A percentile compares a stretch with the other conserved stretches of the same genome.
Conservation (phyloP, 768 basidiomycete species). For the Phanerochaete sordida region DNA sequence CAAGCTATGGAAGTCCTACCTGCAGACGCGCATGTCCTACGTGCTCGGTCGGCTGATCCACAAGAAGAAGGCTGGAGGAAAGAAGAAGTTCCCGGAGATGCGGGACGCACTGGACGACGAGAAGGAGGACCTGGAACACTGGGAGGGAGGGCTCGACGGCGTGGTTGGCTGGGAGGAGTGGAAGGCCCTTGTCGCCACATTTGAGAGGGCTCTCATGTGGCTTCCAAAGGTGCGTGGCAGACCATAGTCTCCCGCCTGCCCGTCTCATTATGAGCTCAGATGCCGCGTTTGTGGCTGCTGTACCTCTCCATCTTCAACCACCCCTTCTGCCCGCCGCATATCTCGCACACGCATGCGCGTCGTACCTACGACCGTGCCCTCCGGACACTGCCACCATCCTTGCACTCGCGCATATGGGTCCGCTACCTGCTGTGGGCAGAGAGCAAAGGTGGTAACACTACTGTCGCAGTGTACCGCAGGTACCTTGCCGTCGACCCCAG, state of each 20-base stretch:
- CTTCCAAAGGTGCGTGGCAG: conserved; percentile 67
- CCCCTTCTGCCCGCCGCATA: conserved; percentile 77
- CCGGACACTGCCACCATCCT: conserved; percentile 87
- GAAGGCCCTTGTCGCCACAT: conserved; percentile 81
- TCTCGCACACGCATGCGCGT: conserved; percentile 89
- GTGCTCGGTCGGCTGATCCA: conserved; percentile 74
- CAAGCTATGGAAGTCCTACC: conserved; percentile 95
- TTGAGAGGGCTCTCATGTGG: conserved; percentile 95
- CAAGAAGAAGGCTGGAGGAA: conserved; percentile 79
- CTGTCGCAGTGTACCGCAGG: conserved; percentile 80
- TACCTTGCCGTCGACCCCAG: conserved; percentile 82
- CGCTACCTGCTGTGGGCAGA: conserved; percentile 94
- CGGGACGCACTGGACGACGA: conserved; percentile 87
- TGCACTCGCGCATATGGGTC: conserved; percentile 91
- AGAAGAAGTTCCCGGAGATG: conserved; percentile 91
- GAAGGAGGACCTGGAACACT: conserved; percentile 72
- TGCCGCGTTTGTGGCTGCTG: conserved; percentile 92
- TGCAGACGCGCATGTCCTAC: conserved; percentile 77
- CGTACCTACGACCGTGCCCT: conserved; percentile 92
- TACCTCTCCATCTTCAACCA: conserved; percentile 90
- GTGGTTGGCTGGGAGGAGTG: conserved; percentile 97
- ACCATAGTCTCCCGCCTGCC: background rate
- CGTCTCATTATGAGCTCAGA: conserved; percentile 37
- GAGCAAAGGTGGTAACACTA: conserved; percentile 70
- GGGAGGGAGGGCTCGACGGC: conserved; percentile 84